These are phyloP conservation scores for Toxoplasma gondii DNA, from an alignment of 169 alveolate species.

Conservation along the genomic window DNA sequence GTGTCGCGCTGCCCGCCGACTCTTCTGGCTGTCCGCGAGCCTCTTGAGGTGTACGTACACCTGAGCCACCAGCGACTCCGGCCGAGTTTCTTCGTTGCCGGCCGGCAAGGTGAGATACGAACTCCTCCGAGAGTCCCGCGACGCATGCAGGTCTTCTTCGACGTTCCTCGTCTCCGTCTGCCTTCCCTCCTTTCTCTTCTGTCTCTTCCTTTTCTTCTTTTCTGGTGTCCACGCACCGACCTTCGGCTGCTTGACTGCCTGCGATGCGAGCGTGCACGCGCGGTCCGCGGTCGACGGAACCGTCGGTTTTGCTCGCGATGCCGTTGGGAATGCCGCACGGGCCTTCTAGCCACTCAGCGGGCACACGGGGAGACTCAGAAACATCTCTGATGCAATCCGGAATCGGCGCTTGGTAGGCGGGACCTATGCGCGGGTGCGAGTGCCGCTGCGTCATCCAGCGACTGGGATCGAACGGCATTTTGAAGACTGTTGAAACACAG, in stretches of 20 bases:
- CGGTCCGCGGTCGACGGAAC: background rate
- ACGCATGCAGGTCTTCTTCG: background rate
- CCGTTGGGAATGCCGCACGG: constrained; percentile 11
- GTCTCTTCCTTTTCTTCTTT: background rate
- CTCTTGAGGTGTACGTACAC: background rate
- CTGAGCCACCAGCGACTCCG: background rate
- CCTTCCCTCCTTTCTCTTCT: too few species aligned
- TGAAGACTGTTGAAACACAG: background rate
- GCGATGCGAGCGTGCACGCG: background rate
- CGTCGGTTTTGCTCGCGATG: background rate
- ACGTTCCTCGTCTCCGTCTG: background rate
- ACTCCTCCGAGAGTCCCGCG: background rate
- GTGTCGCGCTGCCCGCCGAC: background rate
- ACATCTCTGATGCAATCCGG: constrained; percentile 14
- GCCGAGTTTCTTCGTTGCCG: background rate
- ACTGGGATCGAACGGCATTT: constrained; percentile 48
- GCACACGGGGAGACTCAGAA: constrained; percentile 15
- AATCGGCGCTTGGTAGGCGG: constrained; percentile 47
- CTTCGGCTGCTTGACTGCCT: background rate
- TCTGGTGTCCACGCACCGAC: background rate
- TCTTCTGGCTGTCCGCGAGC: background rate
- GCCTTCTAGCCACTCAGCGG: constrained; percentile 41
- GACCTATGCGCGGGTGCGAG: constrained; percentile 52
- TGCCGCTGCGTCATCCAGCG: constrained; percentile 49
- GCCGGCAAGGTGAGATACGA: too few species aligned